Evolutionary conservation across 2,329 filamentous ascomycete genomes (phyloP), one percentile per base, ranked within the genome.

Genomic region (Graphilbum fragrans): DNA sequence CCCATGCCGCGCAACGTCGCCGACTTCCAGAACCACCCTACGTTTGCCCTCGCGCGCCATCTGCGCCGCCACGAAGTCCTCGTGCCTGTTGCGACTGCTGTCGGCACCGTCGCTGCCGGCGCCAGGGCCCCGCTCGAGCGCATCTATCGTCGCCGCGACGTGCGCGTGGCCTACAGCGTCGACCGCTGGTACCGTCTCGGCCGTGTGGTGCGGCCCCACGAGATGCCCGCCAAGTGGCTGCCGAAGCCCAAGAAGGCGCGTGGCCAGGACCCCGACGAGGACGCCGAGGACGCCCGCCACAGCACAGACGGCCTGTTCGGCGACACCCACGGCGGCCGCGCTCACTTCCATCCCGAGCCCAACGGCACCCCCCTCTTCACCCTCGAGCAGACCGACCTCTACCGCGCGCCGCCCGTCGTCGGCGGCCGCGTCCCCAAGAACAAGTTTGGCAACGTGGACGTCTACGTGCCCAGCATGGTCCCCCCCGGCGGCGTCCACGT

Each of bases 171-270:
- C 1, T 75, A 80, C 47, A 93, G 79, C 47, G 79, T 77, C 3
- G 86, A 94, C 50, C 86, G 83, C 48, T 98, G 92, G 93, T 95
- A 92, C 58, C 78, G 88, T 2, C 62, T 90, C 45, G 92, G 92
- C 0, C 72, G 86, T 21, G 80, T 87, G 48, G 76, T 98, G 8
- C 85, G 77, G 49, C 62, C 75, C 0, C 77, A 82, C 14, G 85
- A 94, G 56, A 81, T 92, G 42, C 86, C 92, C 0, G 70, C 84
- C 14, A 96, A 94, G 56, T 80, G 81, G 55, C 62, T 86, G 2
- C 65, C 70, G 0, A 70, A 72, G 52, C 58, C 66, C 35, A 58
- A 57, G 55, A 37, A 50, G 53, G 41, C 23, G 35, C 12, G 39
- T 12, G 29, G 14, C 29, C 7, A 7, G 11, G 29, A 31, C 29